Conservation (phyloP, 768 basidiomycete genomes). For the Exidia glandulosa region DNA sequence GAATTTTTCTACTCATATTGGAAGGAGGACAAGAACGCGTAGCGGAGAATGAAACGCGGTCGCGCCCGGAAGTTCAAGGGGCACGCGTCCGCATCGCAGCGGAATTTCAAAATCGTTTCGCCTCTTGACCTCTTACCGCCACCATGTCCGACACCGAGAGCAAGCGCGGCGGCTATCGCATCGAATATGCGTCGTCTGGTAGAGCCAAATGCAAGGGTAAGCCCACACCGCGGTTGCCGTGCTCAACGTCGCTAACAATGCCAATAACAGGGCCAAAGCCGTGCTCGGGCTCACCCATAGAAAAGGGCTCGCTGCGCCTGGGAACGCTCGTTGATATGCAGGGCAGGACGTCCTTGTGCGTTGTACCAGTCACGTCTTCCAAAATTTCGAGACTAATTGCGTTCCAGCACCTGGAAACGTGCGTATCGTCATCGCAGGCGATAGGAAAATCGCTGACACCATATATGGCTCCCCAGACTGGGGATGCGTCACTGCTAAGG, state of each 20-base stretch:
- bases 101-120: too few species aligned
- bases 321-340: conserved; percentile 66
- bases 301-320: conserved; percentile 61
- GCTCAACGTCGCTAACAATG: background rate
- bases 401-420: background rate
- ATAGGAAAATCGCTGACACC: background rate
- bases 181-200: conserved; percentile 59
- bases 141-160: conserved; percentile 28
- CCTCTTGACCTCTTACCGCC: too few species aligned
- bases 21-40: too few species aligned
- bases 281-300: conserved; percentile 61
- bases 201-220: conserved; percentile 74
- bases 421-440: background rate
- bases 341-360: conserved; percentile 60
- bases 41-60: too few species aligned
- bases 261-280: conserved; percentile 57
- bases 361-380: conserved; percentile 4
- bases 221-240: conserved; percentile 7
- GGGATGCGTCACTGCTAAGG: conserved; percentile 69
- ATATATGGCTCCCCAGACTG: conserved; percentile 38
- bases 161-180: conserved; percentile 50
- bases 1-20: too few species aligned
- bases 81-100: too few species aligned
- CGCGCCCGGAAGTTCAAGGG: too few species aligned
- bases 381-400: background rate